Evolutionary conservation across 179 eudicot species (phyloP).

Genomic region (Beta lomatogona): DNA sequence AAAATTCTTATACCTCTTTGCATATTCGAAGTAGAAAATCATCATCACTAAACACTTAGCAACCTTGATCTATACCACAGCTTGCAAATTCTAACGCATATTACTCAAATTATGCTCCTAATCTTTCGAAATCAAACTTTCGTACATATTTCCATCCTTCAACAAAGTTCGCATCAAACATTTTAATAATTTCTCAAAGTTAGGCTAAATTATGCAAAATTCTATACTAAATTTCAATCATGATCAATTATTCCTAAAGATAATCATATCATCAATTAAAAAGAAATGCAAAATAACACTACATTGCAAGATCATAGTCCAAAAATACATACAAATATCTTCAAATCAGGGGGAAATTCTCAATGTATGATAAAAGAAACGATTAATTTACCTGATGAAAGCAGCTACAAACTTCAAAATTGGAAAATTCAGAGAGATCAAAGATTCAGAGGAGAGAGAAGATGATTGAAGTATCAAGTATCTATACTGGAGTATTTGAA

Average conservation of each 20-base stretch:
- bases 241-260: background rate
- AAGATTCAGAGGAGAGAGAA: background rate
- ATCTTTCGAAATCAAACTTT: background rate
- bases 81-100: background rate
- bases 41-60: background rate
- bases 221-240: background rate
- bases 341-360: too few species aligned
- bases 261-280: background rate
- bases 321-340: background rate
- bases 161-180: background rate
- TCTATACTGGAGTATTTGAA: background rate
- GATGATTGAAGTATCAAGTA: background rate
- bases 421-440: background rate
- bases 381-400: background rate
- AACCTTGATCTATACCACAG: background rate
- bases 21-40: background rate
- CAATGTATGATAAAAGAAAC: too few species aligned
- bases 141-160: background rate
- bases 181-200: background rate
- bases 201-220: background rate
- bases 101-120: too few species aligned
- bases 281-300: background rate
- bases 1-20: background rate
- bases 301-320: background rate
- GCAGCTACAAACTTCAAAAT: background rate